These are phyloP conservation scores for Talaromyces piceae DNA, from an alignment of 2,329 filamentous ascomycete species.

Conservation along the genomic window DNA sequence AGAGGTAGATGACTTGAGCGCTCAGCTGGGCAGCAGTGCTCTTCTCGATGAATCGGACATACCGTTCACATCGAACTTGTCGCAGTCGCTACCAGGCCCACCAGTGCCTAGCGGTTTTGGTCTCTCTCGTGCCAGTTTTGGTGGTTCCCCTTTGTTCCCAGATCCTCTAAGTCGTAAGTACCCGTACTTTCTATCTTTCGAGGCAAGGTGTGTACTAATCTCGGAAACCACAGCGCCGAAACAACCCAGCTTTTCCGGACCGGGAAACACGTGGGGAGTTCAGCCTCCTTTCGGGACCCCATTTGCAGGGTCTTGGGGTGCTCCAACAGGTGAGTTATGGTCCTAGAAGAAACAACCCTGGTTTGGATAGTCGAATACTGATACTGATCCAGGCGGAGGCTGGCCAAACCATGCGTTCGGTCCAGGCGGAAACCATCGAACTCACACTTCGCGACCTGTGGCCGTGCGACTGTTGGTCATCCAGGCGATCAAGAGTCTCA, in stretches of 20 bases:
- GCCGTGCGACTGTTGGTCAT: slow-evolving; percentile 67
- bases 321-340: slow-evolving; percentile 26
- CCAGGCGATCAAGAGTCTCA: slow-evolving; percentile 64
- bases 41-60: slow-evolving; percentile 70
- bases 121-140: slow-evolving; percentile 36
- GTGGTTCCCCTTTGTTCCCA: slow-evolving; percentile 34
- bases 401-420: slow-evolving; percentile 47
- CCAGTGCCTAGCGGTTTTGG: slow-evolving; percentile 46
- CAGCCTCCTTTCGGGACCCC: slow-evolving; percentile 32
- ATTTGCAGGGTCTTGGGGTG: slow-evolving; percentile 34
- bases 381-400: slow-evolving; percentile 30
- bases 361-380: slow-evolving; percentile 1
- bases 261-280: slow-evolving; percentile 26
- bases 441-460: slow-evolving; percentile 57
- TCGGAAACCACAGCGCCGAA: slow-evolving; percentile 22
- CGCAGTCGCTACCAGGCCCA: slow-evolving; percentile 42
- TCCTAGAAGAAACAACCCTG: neutral
- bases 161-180: slow-evolving; percentile 37
- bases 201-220: slow-evolving; percentile 13
- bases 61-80: slow-evolving; percentile 47
- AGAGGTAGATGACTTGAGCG: slow-evolving; percentile 64
- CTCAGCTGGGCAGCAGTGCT: slow-evolving; percentile 84
- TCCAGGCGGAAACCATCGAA: slow-evolving; percentile 39
- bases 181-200: slow-evolving; percentile 4
- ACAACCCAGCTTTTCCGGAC: slow-evolving; percentile 25